A percentile compares a stretch with the other conserved stretches of the same genome.
Conservation (phyloP, 805 yeast species). For the Spathaspora girioi region DNA sequence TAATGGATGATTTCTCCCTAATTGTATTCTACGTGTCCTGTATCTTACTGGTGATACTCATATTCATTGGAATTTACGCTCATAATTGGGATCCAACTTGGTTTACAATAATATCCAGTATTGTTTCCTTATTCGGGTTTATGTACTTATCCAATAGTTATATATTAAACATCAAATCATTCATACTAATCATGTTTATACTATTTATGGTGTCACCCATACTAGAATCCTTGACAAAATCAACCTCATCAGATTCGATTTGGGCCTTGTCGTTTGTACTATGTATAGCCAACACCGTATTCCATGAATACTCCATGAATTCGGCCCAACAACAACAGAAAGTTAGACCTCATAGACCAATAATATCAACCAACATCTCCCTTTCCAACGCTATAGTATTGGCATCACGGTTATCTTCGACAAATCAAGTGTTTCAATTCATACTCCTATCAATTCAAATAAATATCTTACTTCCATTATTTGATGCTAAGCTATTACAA, state of each 20-base stretch:
- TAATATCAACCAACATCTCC: slow-evolving; percentile 76
- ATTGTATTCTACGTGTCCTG: slow-evolving; percentile 64
- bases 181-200: slow-evolving; percentile 63
- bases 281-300: slow-evolving; percentile 60
- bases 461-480: slow-evolving; percentile 69
- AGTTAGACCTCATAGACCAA: slow-evolving; percentile 37
- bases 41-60: slow-evolving; percentile 58
- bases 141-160: slow-evolving; percentile 9
- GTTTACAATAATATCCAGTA: slow-evolving; percentile 30
- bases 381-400: slow-evolving; percentile 83
- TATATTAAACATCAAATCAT: slow-evolving; percentile 51
- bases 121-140: slow-evolving; percentile 31
- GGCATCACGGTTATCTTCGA: slow-evolving; percentile 78
- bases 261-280: slow-evolving; percentile 90
- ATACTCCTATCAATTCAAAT: slow-evolving; percentile 68
- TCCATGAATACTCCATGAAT: slow-evolving; percentile 65
- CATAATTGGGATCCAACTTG: slow-evolving; percentile 46
- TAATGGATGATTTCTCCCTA: slow-evolving; percentile 69
- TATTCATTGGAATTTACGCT: slow-evolving; percentile 61
- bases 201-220: slow-evolving; percentile 84
- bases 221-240: slow-evolving; percentile 77
- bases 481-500: slow-evolving; percentile 57
- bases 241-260: slow-evolving; percentile 90
- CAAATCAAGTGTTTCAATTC: slow-evolving; percentile 79
- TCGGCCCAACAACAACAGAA: slow-evolving; percentile 16